phyloP scores from a whole-genome alignment of 495 filamentous ascomycete species.

The Entonaema liquescens region DNA sequence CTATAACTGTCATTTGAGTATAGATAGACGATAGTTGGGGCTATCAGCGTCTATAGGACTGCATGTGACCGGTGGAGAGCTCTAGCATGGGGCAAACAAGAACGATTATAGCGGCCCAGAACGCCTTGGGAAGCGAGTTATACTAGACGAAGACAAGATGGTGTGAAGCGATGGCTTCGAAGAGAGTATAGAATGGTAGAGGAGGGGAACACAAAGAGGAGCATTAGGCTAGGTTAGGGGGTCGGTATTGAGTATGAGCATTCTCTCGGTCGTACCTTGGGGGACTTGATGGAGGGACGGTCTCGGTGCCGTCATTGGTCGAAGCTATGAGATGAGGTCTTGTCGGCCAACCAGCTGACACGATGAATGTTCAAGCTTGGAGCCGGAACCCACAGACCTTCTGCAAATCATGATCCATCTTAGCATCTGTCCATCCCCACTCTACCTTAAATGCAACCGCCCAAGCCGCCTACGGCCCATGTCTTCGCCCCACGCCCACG shows the following conservation, averaged over 20 bases:
- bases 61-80: constrained; percentile 45
- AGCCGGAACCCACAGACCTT: constrained; percentile 45
- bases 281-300: constrained; percentile 20
- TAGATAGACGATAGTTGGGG: constrained; percentile 30
- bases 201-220: constrained; percentile 36
- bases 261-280: constrained; percentile 33
- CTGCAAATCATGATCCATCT: constrained; percentile 45
- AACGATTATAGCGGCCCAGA: constrained; percentile 37
- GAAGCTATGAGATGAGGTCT: constrained; percentile 43
- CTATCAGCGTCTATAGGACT: constrained; percentile 23
- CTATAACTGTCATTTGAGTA: constrained; percentile 22
- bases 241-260: constrained; percentile 26
- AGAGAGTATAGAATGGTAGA: constrained; percentile 9
- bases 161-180: constrained; percentile 36
- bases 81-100: constrained; percentile 25
- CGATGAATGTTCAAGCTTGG: constrained; percentile 35
- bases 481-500: constrained; percentile 26
- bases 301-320: constrained; percentile 36
- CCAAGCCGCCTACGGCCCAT: constrained; percentile 37
- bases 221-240: constrained; percentile 36
- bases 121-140: constrained; percentile 34
- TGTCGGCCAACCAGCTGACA: constrained; percentile 50
- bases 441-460: constrained; percentile 44
- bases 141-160: constrained; percentile 30
- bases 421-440: constrained; percentile 39